Percentiles rank a stretch among this genome's conserved stretches.
phyloP scores from a whole-genome alignment of 108 stramenopile species.

The Cyclotella atomus region DNA sequence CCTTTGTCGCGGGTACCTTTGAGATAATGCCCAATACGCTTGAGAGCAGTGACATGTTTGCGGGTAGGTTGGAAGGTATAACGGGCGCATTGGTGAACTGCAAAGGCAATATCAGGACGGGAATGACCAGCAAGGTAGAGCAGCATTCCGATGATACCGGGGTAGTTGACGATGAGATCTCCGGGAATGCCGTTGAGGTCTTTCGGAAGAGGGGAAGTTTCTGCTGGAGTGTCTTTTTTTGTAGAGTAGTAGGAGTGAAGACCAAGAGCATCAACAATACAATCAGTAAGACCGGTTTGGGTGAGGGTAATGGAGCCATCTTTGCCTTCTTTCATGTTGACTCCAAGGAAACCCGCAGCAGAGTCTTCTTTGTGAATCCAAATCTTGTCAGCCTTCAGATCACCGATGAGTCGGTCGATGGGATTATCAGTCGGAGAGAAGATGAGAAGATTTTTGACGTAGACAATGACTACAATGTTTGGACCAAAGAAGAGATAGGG shows the following conservation, averaged over 20 bases:
- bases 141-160: slow-evolving; percentile 53
- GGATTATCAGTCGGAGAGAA: neutral
- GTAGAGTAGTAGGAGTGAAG: neutral
- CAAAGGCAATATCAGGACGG: too few species aligned
- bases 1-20: slow-evolving; percentile 18
- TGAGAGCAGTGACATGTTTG: neutral
- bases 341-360: slow-evolving; percentile 43
- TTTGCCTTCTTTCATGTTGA: slow-evolving; percentile 30
- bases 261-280: neutral
- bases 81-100: too few species aligned
- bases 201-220: slow-evolving; percentile 2
- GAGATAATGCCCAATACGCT: slow-evolving; percentile 8
- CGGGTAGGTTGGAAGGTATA: too few species aligned
- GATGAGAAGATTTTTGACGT: slow-evolving; percentile 8
- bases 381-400: neutral
- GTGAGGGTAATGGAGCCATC: slow-evolving; percentile 30
- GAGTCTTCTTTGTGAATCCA: neutral
- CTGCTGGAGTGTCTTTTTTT: neutral
- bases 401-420: neutral
- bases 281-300: too few species aligned
- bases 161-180: slow-evolving; percentile 4
- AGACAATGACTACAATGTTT: slow-evolving; percentile 30
- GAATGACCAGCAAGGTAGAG: slow-evolving; percentile 46
- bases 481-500: slow-evolving; percentile 51
- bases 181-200: slow-evolving; percentile 11